A percentile compares a stretch with the other conserved stretches of the same genome.
phyloP scores from a whole-genome alignment of 495 filamentous ascomycete genomes.

The Annulohypoxylon maeteangense region DNA sequence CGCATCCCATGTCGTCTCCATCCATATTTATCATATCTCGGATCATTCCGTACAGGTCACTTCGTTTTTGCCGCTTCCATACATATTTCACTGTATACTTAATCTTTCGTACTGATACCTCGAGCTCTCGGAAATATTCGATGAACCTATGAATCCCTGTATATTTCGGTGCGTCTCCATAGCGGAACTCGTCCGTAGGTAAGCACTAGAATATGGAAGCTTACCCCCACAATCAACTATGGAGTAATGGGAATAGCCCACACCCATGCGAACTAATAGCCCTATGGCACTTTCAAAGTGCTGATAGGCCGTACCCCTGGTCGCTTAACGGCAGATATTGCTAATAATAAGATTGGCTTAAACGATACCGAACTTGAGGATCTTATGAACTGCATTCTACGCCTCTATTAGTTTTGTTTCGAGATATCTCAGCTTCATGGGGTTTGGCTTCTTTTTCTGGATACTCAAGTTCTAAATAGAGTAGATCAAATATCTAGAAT shows the following conservation, averaged over 20 bases:
- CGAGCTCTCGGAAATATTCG: neutral
- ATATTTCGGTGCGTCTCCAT: too few relatives aligned
- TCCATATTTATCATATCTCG: neutral
- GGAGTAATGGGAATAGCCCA: neutral
- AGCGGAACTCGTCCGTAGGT: too few relatives aligned
- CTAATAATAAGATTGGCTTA: neutral
- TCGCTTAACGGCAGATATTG: neutral
- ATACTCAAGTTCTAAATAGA: neutral
- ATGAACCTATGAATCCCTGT: too few relatives aligned
- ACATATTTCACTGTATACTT: neutral
- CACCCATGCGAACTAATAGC: neutral
- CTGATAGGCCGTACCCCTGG: neutral
- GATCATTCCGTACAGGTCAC: neutral
- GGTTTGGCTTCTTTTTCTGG: neutral
- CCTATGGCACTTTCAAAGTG: neutral
- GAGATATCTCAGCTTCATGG: neutral
- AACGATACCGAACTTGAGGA: too few relatives aligned
- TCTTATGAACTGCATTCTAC: neutral
- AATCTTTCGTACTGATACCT: neutral
- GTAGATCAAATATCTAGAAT: too few relatives aligned
- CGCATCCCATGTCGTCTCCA: neutral
- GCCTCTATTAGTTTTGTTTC: neutral
- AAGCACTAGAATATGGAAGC: neutral
- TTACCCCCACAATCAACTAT: neutral
- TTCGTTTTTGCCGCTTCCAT: neutral